Evolutionary conservation across 2,329 filamentous ascomycete genomes (phyloP), one percentile per base, ranked within the genome.

Genomic region (Cladosporium sp.): DNA sequence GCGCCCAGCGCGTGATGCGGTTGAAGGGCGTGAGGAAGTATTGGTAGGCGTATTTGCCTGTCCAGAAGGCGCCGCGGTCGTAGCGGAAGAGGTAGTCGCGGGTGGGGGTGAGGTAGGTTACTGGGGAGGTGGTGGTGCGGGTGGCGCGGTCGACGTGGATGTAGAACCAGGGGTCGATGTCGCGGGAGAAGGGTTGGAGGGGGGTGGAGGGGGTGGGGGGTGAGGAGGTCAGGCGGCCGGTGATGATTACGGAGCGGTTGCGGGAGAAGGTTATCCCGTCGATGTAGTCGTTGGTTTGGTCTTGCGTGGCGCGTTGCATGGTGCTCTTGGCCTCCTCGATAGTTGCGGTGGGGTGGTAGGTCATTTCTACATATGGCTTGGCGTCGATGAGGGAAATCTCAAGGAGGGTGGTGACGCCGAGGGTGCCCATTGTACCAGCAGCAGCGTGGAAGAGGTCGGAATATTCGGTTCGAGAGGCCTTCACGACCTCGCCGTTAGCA

Each of bases 41-140:
- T 3, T 74, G 68, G 65, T 81, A 86, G 1, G 81, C 81, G 22
- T 79, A 80, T 2, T 70, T 67, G 3, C 80, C 83, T 0, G 78
- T 78, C 83, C 83, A 86, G 66, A 86, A 86, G 2, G 78, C 82
- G 41, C 83, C 84, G 30, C 84, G 77, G 63, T 88, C 83, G 68
- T 85, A 87, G 13, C 84, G 79, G 67, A 88, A 88, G 53, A 87
- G 77, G 65, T 88, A 88, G 61, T 87, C 84, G 2, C 70, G 68
- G 79, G 52, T 86, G 82, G 49, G 67, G 56, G 13, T 52, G 39
- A 56, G 53, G 52, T 64, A 66, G 12, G 71, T 78, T 53, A 64
- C 62, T 24, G 47, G 72, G 65, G 43, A 68, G 64, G 49, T 68
- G n/a, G 66, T 65, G 19, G 60, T 51, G 49, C 65, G 56, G 27